Base-by-base conservation (phyloP, 306 rosid species). In the Quercus variabilis region DNA sequence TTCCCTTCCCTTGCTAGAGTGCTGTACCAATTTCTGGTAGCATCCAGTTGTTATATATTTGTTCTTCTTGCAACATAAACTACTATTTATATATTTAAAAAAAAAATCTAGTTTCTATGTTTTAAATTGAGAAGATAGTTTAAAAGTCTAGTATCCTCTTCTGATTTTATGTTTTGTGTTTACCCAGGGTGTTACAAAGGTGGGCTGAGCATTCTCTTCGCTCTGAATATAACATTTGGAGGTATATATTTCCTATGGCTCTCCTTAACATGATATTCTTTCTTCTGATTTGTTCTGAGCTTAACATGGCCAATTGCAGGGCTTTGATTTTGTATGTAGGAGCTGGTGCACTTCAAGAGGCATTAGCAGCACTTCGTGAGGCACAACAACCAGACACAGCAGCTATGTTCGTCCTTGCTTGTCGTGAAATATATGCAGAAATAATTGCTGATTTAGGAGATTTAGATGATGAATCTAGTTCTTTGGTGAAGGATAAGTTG, bases 291-390 rank as follows among this genome's bases (percentile, higher is more conserved):
- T 75, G 38, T 72, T 54, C 81, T 83, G 75, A 89, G 80, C 81
- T 80, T 38, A 25, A 35, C 69, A 38, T 78, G 79, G 26, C 74
- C 77, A 76, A 71, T 68, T 87, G 85, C 92, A 95, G 98, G 94
- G 99, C 97, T 63, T 74, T 96, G 82, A 89, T 93, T 79, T 84
- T 93, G 88, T 96, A 85, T 65, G 98, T 96, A 75, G 97, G 97
- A 12, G 98, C 98, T 46, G 99, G 99, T 57, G 97, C 98, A 31
- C 90, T 96, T 73, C 96, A 90, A 84, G 98, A 89, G 88, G 97
- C 96, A 83, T 76, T 96, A 90, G 93, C 96, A 74, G 91, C 93
- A 58, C 98, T 96, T 78, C 94, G 99, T 13, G 96, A 91, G 85
- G 92, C 93, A 63, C 98, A 89, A 69, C 92, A 93, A 81, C 97